phyloP scores from a whole-genome alignment of 2,329 filamentous ascomycete genomes.

The Hirsutella thompsonii region DNA sequence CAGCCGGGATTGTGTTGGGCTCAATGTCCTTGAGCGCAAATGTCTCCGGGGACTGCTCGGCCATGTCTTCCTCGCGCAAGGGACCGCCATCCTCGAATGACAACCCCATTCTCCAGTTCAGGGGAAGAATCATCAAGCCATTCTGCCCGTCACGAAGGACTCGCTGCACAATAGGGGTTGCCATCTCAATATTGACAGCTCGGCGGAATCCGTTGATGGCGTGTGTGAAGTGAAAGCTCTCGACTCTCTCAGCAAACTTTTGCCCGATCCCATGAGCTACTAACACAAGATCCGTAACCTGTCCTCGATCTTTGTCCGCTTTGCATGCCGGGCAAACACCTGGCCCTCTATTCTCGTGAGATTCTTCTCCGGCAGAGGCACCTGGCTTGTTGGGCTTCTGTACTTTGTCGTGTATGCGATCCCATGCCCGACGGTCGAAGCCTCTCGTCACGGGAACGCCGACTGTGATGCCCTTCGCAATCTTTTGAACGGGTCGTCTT shows the following conservation, averaged over 20 bases:
- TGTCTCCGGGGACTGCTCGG: slow-evolving; percentile 43
- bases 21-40: slow-evolving; percentile 76
- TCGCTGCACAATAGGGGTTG: slow-evolving; percentile 58
- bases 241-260: slow-evolving; percentile 86
- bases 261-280: slow-evolving; percentile 95
- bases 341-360: slow-evolving; percentile 14
- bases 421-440: slow-evolving; percentile 70
- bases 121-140: slow-evolving; percentile 82
- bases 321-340: slow-evolving; percentile 43
- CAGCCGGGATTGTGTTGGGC: slow-evolving; percentile 74
- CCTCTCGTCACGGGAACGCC: slow-evolving; percentile 83
- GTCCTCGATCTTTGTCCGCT: slow-evolving; percentile 48
- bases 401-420: slow-evolving; percentile 48
- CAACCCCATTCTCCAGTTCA: slow-evolving; percentile 87
- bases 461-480: slow-evolving; percentile 69
- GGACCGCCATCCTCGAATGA: slow-evolving; percentile 72
- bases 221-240: slow-evolving; percentile 95
- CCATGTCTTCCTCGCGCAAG: slow-evolving; percentile 39
- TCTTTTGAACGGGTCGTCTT: slow-evolving; percentile 67
- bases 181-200: slow-evolving; percentile 73
- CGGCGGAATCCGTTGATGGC: slow-evolving; percentile 84
- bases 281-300: slow-evolving; percentile 76
- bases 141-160: slow-evolving; percentile 67
- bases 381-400: slow-evolving; percentile 16
- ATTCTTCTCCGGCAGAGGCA: slow-evolving; percentile 15